These are phyloP conservation scores for Metarhizium sp. DNA, from an alignment of 2,329 filamentous ascomycete genomes.

Conservation along the genomic window DNA sequence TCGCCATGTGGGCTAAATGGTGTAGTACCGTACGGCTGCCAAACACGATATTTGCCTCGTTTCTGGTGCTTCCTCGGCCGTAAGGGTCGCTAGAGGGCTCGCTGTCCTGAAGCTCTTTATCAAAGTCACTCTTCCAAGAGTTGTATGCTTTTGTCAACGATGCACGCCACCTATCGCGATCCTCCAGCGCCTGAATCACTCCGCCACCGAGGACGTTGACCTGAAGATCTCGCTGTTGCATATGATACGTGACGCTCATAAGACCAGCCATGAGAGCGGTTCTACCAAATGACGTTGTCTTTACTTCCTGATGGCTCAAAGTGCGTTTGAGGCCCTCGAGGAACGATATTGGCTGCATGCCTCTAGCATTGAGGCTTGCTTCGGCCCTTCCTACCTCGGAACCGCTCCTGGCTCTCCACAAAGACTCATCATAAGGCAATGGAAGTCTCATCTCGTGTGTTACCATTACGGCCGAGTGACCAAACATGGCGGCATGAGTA, in stretches of 20 bases:
- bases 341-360: conserved; percentile 77
- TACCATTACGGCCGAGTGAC: conserved; percentile 93
- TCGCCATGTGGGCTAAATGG: conserved; percentile 93
- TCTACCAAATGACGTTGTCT: conserved; percentile 87
- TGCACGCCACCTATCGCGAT: conserved; percentile 82
- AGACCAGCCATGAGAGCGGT: conserved; percentile 91
- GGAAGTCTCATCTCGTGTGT: conserved; percentile 90
- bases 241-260: conserved; percentile 91
- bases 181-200: conserved; percentile 70
- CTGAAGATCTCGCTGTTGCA: conserved; percentile 85
- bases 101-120: conserved; percentile 63
- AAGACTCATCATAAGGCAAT: conserved; percentile 80
- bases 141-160: conserved; percentile 84
- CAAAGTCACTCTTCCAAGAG: conserved; percentile 87
- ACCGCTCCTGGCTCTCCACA: conserved; percentile 87
- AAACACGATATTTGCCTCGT: conserved; percentile 58
- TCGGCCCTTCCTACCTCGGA: conserved; percentile 81
- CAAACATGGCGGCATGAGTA: conserved; percentile 96
- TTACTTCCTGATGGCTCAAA: conserved; percentile 73
- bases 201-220: conserved; percentile 70
- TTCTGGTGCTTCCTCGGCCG: conserved; percentile 45
- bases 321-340: conserved; percentile 86
- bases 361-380: conserved; percentile 67
- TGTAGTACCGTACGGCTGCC: conserved; percentile 85
- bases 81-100: conserved; percentile 44